Evolutionary conservation across 805 yeast genomes (phyloP), one percentile per base, ranked within the genome.

Genomic region (Cyberlindnera mississippiensis): DNA sequence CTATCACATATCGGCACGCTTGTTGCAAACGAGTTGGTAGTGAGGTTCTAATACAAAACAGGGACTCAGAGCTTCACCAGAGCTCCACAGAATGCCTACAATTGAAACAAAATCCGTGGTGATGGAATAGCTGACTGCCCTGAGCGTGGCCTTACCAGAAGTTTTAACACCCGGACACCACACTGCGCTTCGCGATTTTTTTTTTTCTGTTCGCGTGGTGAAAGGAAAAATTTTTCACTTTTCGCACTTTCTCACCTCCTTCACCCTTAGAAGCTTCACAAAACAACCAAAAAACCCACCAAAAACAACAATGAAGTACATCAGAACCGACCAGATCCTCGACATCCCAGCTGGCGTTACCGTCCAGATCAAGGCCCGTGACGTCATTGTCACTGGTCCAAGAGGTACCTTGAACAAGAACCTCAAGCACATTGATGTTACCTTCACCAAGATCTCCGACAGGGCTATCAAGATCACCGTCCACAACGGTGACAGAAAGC

Each of bases 401-500:
- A 90, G 98, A 79, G 99, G 99, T 75, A 76, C 78, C 57, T 78
- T 91, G 68, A 67, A 71, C 76, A 91, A 93, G 83, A 78, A 85
- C 78, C 79, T 91, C 69, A 81, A 83, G 69, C 99, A 93, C 78
- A 82, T 93, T 64, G 87, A 91, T 71, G 96, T 93, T 61, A 83
- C 96, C 60, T 91, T 93, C 84, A 61, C 70, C 65, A 88, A 90
- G 78, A 66, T 85, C 55, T 69, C 72, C 67, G 74, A 78, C 75
- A 75, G 66, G 56, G 80, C 76, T 63, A 76, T 93, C 75, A 85
- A 84, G 76, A 80, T 93, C 69, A 78, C 89, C 61, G 96, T 93
- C 59, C 95, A 85, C 84, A 88, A 91, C 71, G 99, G 98, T 78
- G 96, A 88, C 85, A 87, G 98, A 82, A 91, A 91, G 85, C 99